These are phyloP conservation scores for Boletus subcaerulescens DNA, from an alignment of 768 basidiomycete species.

Conservation along the genomic window DNA sequence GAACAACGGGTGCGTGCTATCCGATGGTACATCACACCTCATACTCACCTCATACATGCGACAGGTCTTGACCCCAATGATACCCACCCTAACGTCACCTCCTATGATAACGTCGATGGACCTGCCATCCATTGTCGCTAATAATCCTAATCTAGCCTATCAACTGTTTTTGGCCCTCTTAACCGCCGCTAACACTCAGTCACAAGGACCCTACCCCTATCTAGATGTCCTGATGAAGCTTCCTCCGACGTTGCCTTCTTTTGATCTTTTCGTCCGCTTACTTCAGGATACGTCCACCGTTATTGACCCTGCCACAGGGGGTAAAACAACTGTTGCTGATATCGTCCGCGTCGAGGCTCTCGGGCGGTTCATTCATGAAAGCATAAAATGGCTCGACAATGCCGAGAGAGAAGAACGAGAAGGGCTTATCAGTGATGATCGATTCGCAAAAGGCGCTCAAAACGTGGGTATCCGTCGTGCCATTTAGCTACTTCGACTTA, in stretches of 20 bases:
- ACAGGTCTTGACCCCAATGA: constrained; percentile 53
- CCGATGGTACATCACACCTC: no score
- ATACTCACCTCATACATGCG: neutral
- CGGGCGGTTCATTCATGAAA: constrained; percentile 68
- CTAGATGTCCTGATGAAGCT: constrained; percentile 62
- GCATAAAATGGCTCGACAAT: constrained; percentile 66
- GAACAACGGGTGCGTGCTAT: constrained; percentile 60
- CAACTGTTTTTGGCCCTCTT: constrained; percentile 62
- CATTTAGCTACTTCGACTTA: neutral
- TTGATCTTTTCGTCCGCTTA: constrained; percentile 69
- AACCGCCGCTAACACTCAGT: constrained; percentile 32
- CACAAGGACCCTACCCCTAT: constrained; percentile 43
- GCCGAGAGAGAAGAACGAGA: constrained; percentile 69
- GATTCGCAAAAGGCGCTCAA: constrained; percentile 67
- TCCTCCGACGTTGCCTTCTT: constrained; percentile 69
- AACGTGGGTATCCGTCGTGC: constrained; percentile 46
- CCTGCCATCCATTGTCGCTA: constrained; percentile 59
- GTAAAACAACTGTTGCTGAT: constrained; percentile 60
- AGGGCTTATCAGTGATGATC: constrained; percentile 68
- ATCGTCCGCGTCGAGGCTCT: constrained; percentile 62
- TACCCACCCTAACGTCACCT: constrained; percentile 41
- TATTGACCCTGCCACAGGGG: constrained; percentile 37
- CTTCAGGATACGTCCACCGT: constrained; percentile 58
- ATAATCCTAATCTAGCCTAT: constrained; percentile 69
- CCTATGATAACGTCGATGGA: constrained; percentile 66